Base-by-base conservation (phyloP, 805 yeast genomes). In the Spathaspora sp. region DNA sequence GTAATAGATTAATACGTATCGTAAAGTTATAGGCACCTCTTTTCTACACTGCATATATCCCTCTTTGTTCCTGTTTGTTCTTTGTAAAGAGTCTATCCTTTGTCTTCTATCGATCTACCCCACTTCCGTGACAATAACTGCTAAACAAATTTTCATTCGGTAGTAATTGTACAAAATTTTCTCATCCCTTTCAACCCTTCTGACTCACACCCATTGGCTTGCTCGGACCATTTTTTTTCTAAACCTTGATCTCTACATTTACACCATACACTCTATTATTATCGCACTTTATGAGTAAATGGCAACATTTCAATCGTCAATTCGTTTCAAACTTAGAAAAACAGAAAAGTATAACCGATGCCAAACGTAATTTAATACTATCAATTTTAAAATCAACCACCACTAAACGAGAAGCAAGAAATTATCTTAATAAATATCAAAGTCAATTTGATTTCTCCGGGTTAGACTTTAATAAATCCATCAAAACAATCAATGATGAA, bases 381-480 rank as follows among this genome's bases (percentile, higher is more conserved):
- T 85, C 97, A 1, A 91, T 93, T 20, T 74, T 93, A 52, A 86
- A 86, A 60, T 85, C 97, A 1, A 89, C 97, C 3, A 96, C 97
- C 5, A 93, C 98, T 1, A 92, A 90, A 65, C 76, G 99, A 54
- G 98, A 93, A 63, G 96, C 97, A 5, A 79, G 82, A 55, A 87
- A 86, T 56, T 93, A 92, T 63, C 69, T 93, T 46, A 73, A 81
- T 35, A 88, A 86, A 62, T 93, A 92, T 63, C 78, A 82, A 46
- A 67, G 76, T 52, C 76, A 70, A 54, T 73, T 72, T 54, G 68
- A 67, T 52, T 60, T 66, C 49, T 56, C 58, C 29, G 59, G 60
- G 18, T 49, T 56, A 14, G 44, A 52, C 1, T 55, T 58, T 42
- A 55, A 51, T 12, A 52, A 45, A n/a, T 38, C 32, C 14, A 16